phyloP scores from a whole-genome alignment of 306 rosid genomes.

The Cicer judaicum region DNA sequence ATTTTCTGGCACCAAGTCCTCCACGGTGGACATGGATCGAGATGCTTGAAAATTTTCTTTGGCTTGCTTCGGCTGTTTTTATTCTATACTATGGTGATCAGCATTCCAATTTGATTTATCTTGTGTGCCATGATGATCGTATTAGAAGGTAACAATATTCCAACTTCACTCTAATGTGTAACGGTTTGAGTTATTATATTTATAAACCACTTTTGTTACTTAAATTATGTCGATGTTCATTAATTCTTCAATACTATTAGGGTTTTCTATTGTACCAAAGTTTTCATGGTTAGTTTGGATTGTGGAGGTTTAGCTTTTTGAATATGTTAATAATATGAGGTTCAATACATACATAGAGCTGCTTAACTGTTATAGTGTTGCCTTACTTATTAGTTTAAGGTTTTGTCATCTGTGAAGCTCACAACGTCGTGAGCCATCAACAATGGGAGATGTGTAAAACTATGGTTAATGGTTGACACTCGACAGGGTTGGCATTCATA shows the following conservation, averaged over 20 bases:
- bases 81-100: slow-evolving; percentile 84
- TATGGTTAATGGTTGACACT: slow-evolving; percentile 11
- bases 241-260: slow-evolving; percentile 2
- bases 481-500: background rate
- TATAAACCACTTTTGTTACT: background rate
- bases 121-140: slow-evolving; percentile 80
- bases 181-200: slow-evolving; percentile 20
- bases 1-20: slow-evolving; percentile 53
- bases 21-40: slow-evolving; percentile 69
- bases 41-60: slow-evolving; percentile 74
- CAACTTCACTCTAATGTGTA: slow-evolving; percentile 8
- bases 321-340: slow-evolving; percentile 28
- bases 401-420: slow-evolving; percentile 17
- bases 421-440: slow-evolving; percentile 28
- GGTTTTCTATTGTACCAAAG: slow-evolving; percentile 20
- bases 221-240: background rate
- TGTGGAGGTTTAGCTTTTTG: slow-evolving; percentile 35
- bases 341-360: background rate
- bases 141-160: slow-evolving; percentile 71
- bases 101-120: slow-evolving; percentile 77
- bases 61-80: slow-evolving; percentile 90
- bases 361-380: slow-evolving; percentile 18
- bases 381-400: slow-evolving; percentile 35
- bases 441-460: background rate
- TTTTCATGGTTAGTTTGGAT: slow-evolving; percentile 5